These are phyloP conservation scores for Gigaspora rosea DNA, from an alignment of 192 early-diverging fungal species.

Conservation along the genomic window DNA sequence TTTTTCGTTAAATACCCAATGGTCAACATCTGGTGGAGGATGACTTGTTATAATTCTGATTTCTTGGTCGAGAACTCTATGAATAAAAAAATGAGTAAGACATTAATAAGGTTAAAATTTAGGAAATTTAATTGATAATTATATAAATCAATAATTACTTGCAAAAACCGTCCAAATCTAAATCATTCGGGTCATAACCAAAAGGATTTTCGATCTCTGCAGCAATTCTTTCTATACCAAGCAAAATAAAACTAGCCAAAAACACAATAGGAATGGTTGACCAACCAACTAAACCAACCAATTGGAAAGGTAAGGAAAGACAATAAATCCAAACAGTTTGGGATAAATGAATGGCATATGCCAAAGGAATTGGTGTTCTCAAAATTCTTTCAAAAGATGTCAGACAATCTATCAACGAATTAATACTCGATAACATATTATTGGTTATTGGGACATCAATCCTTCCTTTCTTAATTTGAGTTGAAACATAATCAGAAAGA, in stretches of 20 bases:
- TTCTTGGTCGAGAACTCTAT: neutral
- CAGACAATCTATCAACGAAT: slow-evolving; percentile 56
- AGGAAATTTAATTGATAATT: neutral
- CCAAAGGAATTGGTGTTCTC: slow-evolving; percentile 83
- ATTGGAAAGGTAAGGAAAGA: slow-evolving; percentile 79
- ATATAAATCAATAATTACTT: slow-evolving; percentile 38
- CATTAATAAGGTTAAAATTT: neutral
- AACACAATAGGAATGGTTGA: slow-evolving; percentile 68
- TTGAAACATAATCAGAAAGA: slow-evolving; percentile 56
- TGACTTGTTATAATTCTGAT: neutral
- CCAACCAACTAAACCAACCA: slow-evolving; percentile 54
- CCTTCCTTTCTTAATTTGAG: slow-evolving; percentile 37
- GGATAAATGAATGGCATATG: slow-evolving; percentile 86
- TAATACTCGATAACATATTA: slow-evolving; percentile 52
- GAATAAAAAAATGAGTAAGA: neutral
- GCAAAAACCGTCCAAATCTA: slow-evolving; percentile 61
- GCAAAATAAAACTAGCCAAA: slow-evolving; percentile 70
- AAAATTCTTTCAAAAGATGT: slow-evolving; percentile 82
- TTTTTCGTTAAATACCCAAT: neutral
- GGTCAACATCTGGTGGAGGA: neutral
- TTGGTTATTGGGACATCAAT: slow-evolving; percentile 50
- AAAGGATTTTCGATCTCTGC: slow-evolving; percentile 95
- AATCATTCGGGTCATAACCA: slow-evolving; percentile 77
- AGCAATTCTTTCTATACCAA: slow-evolving; percentile 86
- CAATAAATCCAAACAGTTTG: slow-evolving; percentile 80